Evolutionary conservation across 192 early-diverging fungal species (phyloP).

Genomic region (Rhizoclosmatium sp.): DNA sequence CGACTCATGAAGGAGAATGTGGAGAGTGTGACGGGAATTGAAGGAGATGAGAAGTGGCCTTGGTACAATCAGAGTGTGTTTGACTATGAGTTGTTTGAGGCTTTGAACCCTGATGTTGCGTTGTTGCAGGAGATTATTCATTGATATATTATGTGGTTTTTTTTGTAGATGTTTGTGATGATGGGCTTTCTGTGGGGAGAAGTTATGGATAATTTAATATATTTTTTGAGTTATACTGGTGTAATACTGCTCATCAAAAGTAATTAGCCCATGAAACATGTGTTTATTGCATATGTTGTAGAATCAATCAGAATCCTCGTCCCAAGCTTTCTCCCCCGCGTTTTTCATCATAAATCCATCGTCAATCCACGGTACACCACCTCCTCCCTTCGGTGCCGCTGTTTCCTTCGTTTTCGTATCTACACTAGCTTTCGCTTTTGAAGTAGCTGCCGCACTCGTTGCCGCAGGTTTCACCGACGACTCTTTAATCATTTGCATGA

Average conservation of each 20-base stretch:
- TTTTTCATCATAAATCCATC: slow-evolving; percentile 29
- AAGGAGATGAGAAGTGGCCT: slow-evolving; percentile 37
- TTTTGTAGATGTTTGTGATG: neutral
- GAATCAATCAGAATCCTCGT: slow-evolving; percentile 23
- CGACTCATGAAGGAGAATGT: slow-evolving; percentile 47
- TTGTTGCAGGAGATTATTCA: slow-evolving; percentile 52
- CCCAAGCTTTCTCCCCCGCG: slow-evolving; percentile 9
- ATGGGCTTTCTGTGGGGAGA: no score
- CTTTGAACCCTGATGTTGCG: slow-evolving; percentile 59
- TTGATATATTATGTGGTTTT: neutral
- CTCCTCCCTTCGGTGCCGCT: neutral
- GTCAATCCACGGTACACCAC: slow-evolving; percentile 27
- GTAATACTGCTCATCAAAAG: neutral
- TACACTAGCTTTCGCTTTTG: neutral
- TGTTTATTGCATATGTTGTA: no score
- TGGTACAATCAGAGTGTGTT: slow-evolving; percentile 52
- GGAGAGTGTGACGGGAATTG: neutral
- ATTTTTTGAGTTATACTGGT: no score
- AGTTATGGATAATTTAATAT: no score
- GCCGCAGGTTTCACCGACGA: neutral
- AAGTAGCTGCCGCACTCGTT: neutral
- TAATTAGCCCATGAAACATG: neutral
- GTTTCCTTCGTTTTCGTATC: neutral
- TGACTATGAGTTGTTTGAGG: slow-evolving; percentile 62
- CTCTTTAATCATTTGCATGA: slow-evolving; percentile 39